These are phyloP conservation scores for Amylocystis lapponica DNA, from an alignment of 768 basidiomycete species.

Conservation along the genomic window DNA sequence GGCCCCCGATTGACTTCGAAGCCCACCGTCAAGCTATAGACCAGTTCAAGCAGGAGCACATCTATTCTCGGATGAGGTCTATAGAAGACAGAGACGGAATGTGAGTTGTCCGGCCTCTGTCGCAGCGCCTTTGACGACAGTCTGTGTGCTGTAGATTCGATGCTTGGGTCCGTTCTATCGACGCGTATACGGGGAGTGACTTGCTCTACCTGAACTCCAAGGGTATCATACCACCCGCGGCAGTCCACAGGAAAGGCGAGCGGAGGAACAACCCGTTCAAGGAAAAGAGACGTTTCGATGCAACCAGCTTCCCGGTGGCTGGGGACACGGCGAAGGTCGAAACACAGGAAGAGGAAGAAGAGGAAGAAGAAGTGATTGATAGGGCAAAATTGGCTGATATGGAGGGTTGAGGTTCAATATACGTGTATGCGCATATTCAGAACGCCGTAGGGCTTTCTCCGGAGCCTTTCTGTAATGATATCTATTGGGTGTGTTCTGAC, in stretches of 20 bases:
- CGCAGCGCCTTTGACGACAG: neutral
- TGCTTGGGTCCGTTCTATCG: conserved; percentile 75
- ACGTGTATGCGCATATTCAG: no score
- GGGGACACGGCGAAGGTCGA: conserved; percentile 15
- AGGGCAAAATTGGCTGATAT: conserved; percentile 35
- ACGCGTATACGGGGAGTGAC: conserved; percentile 72
- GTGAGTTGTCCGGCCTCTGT: conserved; percentile 31
- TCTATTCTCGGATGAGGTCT: conserved; percentile 82
- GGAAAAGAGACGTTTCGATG: conserved; percentile 65
- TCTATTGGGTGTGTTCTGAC: no score
- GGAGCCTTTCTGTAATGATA: no score
- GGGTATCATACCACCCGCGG: conserved; percentile 68
- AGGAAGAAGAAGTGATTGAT: conserved; percentile 35
- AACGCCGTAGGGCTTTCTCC: no score
- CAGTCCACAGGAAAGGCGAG: conserved; percentile 58
- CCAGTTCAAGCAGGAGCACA: conserved; percentile 77
- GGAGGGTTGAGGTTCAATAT: conserved; percentile 34
- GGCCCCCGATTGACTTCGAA: conserved; percentile 71
- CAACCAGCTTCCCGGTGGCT: conserved; percentile 34
- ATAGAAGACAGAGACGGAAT: conserved; percentile 76
- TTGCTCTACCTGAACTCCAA: conserved; percentile 71
- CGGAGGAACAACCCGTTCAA: conserved; percentile 56
- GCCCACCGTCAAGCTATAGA: conserved; percentile 61
- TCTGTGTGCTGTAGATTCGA: conserved; percentile 53
- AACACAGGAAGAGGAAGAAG: conserved; percentile 34